Evolutionary conservation across 1,139 yeast species (phyloP).

Genomic region (Entelexis paramagnoliae): DNA sequence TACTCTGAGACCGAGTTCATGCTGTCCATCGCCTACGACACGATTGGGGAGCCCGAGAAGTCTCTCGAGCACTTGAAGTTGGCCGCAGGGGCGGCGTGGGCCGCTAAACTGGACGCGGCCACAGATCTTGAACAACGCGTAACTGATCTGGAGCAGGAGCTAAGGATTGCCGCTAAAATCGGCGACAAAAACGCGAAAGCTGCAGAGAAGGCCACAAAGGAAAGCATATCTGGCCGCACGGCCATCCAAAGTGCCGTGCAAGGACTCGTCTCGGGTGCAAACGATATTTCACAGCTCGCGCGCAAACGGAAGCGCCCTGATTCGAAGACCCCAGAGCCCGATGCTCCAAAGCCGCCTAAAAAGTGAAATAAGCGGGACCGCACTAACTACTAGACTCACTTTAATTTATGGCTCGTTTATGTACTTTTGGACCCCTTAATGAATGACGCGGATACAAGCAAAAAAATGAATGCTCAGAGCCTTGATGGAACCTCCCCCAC

Average conservation of each 20-base stretch:
- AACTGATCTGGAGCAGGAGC: slow-evolving; percentile 21
- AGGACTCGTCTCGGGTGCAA: slow-evolving; percentile 31
- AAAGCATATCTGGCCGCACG: slow-evolving; percentile 20
- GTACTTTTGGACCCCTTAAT: no score
- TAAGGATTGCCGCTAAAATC: slow-evolving; percentile 6
- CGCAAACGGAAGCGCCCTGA: slow-evolving; percentile 32
- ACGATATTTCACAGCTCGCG: slow-evolving; percentile 49
- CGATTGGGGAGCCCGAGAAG: slow-evolving; percentile 44
- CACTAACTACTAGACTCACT: no score
- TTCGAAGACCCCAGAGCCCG: slow-evolving; percentile 2
- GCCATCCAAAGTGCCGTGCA: slow-evolving; percentile 19
- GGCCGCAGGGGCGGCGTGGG: slow-evolving; percentile 16
- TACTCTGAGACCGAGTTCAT: slow-evolving; percentile 77
- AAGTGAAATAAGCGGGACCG: neutral
- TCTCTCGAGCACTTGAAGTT: slow-evolving; percentile 42
- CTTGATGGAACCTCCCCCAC: no score
- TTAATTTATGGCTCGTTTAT: no score
- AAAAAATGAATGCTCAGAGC: no score
- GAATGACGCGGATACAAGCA: no score
- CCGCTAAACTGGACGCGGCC: slow-evolving; percentile 18
- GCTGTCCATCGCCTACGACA: slow-evolving; percentile 69
- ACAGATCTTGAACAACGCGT: slow-evolving; percentile 18
- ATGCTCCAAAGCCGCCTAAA: neutral
- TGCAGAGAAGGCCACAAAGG: slow-evolving; percentile 17
- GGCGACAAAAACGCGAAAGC: slow-evolving; percentile 7